phyloP scores from a whole-genome alignment of 2,329 filamentous ascomycete genomes.

The Sporothrix mexicana region DNA sequence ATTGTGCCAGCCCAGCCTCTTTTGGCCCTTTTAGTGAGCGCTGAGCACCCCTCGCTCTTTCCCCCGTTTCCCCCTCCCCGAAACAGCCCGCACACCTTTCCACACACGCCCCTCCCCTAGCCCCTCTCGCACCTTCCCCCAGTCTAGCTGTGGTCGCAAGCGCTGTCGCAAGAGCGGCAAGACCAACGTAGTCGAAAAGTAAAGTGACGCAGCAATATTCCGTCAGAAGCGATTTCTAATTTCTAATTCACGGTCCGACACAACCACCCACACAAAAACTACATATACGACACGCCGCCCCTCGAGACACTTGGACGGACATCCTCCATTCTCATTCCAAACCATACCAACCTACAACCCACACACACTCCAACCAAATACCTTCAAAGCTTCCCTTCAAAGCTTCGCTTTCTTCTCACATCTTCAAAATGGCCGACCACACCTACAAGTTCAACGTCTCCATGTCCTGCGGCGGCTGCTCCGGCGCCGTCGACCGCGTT shows the following conservation, averaged over 20 bases:
- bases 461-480: slow-evolving; percentile 97
- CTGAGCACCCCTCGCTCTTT: slow-evolving; percentile 2
- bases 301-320: background rate
- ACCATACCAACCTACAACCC: background rate
- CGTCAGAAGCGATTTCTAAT: slow-evolving; percentile 21
- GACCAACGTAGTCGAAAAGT: too few species aligned
- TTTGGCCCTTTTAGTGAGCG: too few species aligned
- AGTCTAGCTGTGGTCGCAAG: background rate
- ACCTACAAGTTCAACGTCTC: slow-evolving; percentile 93
- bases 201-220: too few species aligned
- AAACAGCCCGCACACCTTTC: slow-evolving; percentile 15
- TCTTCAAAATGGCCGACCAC: slow-evolving; percentile 73
- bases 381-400: too few species aligned
- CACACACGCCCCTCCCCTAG: background rate
- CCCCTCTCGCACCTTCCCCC: slow-evolving; percentile 6
- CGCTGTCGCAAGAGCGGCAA: slow-evolving; percentile 17
- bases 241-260: background rate
- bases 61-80: slow-evolving; percentile 1
- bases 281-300: slow-evolving; percentile 11
- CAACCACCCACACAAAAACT: background rate
- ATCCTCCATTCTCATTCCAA: background rate
- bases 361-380: too few species aligned
- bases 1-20: background rate
- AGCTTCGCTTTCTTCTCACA: background rate
- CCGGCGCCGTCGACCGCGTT: slow-evolving; percentile 87